Evolutionary conservation across 139 green algal genomes (phyloP).

Genomic region (Zygnema cylindricum): DNA sequence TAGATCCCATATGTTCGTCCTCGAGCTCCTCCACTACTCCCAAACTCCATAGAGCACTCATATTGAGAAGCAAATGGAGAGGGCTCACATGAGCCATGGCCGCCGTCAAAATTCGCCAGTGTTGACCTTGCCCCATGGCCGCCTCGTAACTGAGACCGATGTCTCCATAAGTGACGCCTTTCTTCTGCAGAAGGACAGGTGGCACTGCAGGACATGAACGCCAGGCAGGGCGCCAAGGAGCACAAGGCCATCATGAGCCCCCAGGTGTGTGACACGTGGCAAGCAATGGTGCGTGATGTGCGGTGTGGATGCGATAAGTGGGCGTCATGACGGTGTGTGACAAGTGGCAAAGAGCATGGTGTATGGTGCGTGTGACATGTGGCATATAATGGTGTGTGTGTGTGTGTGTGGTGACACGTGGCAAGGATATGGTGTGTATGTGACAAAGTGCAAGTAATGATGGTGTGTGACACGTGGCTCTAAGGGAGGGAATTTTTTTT

Average conservation of each 20-base stretch:
- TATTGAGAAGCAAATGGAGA: constrained; percentile 77
- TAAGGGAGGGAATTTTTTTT: neutral
- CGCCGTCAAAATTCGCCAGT: constrained; percentile 66
- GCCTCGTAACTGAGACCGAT: constrained; percentile 73
- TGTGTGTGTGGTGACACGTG: neutral
- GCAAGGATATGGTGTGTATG: neutral
- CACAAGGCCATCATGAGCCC: neutral
- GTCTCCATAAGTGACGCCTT: constrained; percentile 62
- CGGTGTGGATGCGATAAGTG: neutral
- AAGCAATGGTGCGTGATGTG: neutral
- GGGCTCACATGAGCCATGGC: constrained; percentile 72
- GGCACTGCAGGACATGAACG: neutral
- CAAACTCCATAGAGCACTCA: constrained; percentile 72
- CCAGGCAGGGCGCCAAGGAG: neutral
- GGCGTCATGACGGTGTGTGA: too few species aligned
- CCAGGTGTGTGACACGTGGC: neutral
- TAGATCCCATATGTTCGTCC: constrained; percentile 23
- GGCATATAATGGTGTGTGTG: too few species aligned
- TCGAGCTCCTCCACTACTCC: constrained; percentile 59
- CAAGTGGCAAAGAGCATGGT: too few species aligned
- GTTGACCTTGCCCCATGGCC: constrained; percentile 65
- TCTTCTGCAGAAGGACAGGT: constrained; percentile 27
- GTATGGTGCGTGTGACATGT: too few species aligned
- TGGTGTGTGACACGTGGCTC: neutral
- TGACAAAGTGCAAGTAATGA: neutral